Conservation (phyloP, 805 yeast species). For the Candida stauntonica region DNA sequence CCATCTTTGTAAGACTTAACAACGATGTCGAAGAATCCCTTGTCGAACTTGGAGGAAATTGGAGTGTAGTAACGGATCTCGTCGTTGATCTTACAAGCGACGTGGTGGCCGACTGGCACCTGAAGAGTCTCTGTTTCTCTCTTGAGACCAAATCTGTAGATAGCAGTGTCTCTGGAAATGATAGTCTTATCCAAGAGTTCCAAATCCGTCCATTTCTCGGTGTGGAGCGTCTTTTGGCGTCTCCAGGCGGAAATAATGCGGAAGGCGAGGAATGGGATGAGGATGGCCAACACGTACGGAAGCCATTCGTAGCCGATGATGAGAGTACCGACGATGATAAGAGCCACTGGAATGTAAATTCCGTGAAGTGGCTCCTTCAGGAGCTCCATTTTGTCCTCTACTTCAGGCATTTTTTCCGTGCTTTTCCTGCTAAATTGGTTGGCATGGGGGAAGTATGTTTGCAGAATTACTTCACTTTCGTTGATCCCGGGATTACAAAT, state of each 20-base stretch:
- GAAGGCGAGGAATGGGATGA: conserved; percentile 35
- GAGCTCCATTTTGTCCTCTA: conserved; percentile 38
- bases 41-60: conserved; percentile 62
- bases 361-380: conserved; percentile 73
- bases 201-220: conserved; percentile 55
- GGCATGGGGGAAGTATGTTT: background rate
- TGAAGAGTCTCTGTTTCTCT: conserved; percentile 57
- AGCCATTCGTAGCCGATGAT: conserved; percentile 38
- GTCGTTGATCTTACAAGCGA: conserved; percentile 49
- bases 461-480: no score
- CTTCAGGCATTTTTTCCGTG: conserved; percentile 27
- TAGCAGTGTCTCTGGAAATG: conserved; percentile 63
- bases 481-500: no score
- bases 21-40: conserved; percentile 71
- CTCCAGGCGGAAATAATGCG: conserved; percentile 35
- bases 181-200: conserved; percentile 74
- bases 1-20: conserved; percentile 76
- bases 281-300: conserved; percentile 38
- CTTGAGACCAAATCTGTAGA: conserved; percentile 65
- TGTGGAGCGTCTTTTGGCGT: conserved; percentile 41
- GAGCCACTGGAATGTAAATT: conserved; percentile 61
- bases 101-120: conserved; percentile 72
- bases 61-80: conserved; percentile 69
- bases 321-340: conserved; percentile 56
- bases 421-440: background rate